Base-by-base conservation (phyloP, 108 stramenopile species). In the Pseudonitzschia multiseries region DNA sequence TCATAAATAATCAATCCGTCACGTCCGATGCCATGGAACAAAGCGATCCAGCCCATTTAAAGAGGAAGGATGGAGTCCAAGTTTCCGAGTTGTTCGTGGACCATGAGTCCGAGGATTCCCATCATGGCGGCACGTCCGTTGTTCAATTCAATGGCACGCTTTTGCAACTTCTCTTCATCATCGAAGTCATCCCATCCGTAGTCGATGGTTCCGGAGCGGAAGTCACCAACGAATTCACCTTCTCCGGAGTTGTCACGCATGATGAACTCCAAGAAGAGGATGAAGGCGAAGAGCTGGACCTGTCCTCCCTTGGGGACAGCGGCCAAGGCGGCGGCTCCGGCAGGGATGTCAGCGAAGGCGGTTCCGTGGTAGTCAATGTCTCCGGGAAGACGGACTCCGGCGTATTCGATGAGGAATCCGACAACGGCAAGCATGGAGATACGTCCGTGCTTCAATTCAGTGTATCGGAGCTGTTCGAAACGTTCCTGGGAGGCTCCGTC, bases 401-500 rank as follows among this genome's bases (percentile, higher is more conserved):
- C 74, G 32, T 62, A 48, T 31, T 54, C 59, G 40, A 63, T 54
- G 54, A 89, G 46, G 78, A 84, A 73, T 57, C 88, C 88, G 29
- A 73, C 69, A 80, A 89, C 82, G 72, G 93, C 93, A 51, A 95
- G 68, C 93, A 95, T 95, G 60, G 86, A 77, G 70, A 95, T 75
- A 72, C 93, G 93, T 60, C 90, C 83, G 71, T 92, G 95, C 86
- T 96, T 95, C 31, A 96, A 70, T 78, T 94, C 93, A 60, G 96
- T 88, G 70, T 87, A 86, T 48, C 93, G 93, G 67, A 90, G 84
- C 66, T 89, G 81, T 31, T 81, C 76, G 75, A 81, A 81, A 70
- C 77, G 79, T 21, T 72, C 84, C 67, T 88, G 78, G 56, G 72
- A 65, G 60, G 70, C 84, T 26, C 48, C 68, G 27, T 69, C 60